Base-by-base conservation (phyloP, 345 rosid genomes). In the Lepidium didymum region DNA sequence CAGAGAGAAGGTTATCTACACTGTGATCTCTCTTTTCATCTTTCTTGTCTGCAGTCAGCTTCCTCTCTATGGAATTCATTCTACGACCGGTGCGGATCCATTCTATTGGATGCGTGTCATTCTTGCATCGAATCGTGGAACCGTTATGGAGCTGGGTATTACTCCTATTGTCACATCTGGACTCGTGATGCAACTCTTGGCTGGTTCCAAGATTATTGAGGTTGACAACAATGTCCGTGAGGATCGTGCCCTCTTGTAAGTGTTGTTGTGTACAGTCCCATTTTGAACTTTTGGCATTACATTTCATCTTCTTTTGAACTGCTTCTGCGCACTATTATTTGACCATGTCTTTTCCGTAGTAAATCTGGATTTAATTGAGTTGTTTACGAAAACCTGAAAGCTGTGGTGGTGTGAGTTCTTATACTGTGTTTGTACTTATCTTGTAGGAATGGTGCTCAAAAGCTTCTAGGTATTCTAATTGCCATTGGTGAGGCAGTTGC, bases 401-500 rank as follows among this genome's bases (percentile, higher is more conserved):
- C 45, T 38, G 61, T 59, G 25, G n/a, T 62, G 10, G 25, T n/a
- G 54, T 21, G 15, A 7, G 45, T 46, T 62, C 72, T 67, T 31
- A 68, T 68, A 8, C 3, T 53, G 37, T 29, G 40, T 37, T 35
- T 36, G 44, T 23, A 18, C 12, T 50, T 74, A 9, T 7, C 29
- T 70, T 62, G 3, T 81, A 88, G 95, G 73, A 88, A 88, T 64
- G 95, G 95, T 51, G 91, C 95, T 11, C 95, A 88, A 69, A 88
- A 88, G 79, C 82, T 88, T 82, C 70, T 88, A 73, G 95, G 95
- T 52, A 84, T 86, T 40, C 70, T 88, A 64, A 88, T 88, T 49
- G 95, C 91, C 53, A 70, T 88, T 18, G 95, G 95, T 68, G 91
- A 88, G 76, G 95, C 95, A 5, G 95, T 86, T 43, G 95, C 91